These are phyloP conservation scores for Beauveria asiatica DNA, from an alignment of 2,329 filamentous ascomycete species.

Conservation along the genomic window DNA sequence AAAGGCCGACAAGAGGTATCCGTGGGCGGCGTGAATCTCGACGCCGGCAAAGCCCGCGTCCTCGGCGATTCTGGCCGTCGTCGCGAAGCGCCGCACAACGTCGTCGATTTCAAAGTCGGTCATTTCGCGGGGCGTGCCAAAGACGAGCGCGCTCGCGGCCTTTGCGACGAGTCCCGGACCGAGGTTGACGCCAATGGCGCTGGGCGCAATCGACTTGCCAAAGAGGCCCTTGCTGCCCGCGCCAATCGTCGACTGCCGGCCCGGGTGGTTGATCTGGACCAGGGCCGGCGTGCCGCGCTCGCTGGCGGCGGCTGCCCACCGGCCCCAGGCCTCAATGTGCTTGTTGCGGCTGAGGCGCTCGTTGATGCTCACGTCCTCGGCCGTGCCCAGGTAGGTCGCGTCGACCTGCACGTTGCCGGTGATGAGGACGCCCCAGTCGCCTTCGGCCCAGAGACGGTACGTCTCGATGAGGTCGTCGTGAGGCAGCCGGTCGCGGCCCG, in stretches of 20 bases:
- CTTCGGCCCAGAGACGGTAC: slow-evolving; percentile 45
- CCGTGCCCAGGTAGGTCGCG: slow-evolving; percentile 25
- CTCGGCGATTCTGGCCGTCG: slow-evolving; percentile 38
- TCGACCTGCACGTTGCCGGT: slow-evolving; percentile 42
- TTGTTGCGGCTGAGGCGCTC: slow-evolving; percentile 17
- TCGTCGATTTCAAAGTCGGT: slow-evolving; percentile 42
- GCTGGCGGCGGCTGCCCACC: slow-evolving; percentile 26
- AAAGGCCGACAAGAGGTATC: slow-evolving; percentile 51
- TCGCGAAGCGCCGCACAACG: slow-evolving; percentile 43
- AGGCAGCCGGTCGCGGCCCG: slow-evolving; percentile 34
- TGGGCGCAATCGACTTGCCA: slow-evolving; percentile 34
- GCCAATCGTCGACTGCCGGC: slow-evolving; percentile 33
- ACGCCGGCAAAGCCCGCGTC: slow-evolving; percentile 38
- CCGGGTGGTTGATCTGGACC: slow-evolving; percentile 40
- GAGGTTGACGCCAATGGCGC: slow-evolving; percentile 33
- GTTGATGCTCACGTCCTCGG: slow-evolving; percentile 26
- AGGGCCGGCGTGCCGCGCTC: slow-evolving; percentile 28
- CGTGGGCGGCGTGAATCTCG: slow-evolving; percentile 43
- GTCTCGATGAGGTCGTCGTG: slow-evolving; percentile 31
- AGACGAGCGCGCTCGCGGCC: slow-evolving; percentile 27
- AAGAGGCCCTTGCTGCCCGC: slow-evolving; percentile 28
- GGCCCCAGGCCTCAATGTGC: slow-evolving; percentile 28
- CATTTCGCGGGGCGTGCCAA: slow-evolving; percentile 51
- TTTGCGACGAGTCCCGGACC: slow-evolving; percentile 28
- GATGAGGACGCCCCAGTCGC: slow-evolving; percentile 44